phyloP scores from a whole-genome alignment of 805 yeast genomes.

The Debaryomyces castellii region DNA sequence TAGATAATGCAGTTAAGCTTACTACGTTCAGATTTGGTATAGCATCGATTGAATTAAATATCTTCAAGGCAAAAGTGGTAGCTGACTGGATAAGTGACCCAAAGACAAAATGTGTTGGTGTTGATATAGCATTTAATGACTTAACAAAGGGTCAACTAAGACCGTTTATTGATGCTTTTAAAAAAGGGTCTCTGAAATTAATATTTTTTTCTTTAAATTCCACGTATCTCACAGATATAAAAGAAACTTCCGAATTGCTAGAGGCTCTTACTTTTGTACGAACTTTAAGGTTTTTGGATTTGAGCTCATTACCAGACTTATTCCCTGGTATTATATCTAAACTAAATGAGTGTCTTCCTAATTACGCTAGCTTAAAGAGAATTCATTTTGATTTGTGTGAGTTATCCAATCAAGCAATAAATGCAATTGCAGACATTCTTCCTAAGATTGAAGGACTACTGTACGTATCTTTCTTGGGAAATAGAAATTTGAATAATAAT shows the following conservation, averaged over 20 bases:
- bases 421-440: constrained; percentile 48
- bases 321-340: constrained; percentile 51
- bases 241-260: constrained; percentile 36
- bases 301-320: constrained; percentile 51
- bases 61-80: constrained; percentile 38
- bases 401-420: constrained; percentile 44
- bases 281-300: constrained; percentile 49
- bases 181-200: constrained; percentile 32
- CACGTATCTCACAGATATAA: constrained; percentile 45
- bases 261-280: constrained; percentile 35
- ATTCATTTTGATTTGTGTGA: constrained; percentile 57
- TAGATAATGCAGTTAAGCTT: constrained; percentile 39
- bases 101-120: constrained; percentile 49
- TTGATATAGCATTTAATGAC: constrained; percentile 57
- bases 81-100: constrained; percentile 49
- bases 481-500: constrained; percentile 41
- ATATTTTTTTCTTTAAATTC: constrained; percentile 54
- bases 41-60: constrained; percentile 50
- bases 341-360: constrained; percentile 45
- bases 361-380: constrained; percentile 45
- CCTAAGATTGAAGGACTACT: constrained; percentile 48
- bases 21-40: constrained; percentile 53
- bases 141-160: constrained; percentile 44
- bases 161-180: constrained; percentile 47
- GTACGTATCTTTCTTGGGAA: constrained; percentile 57